These are phyloP conservation scores for Xylaria castorea DNA, from an alignment of 495 filamentous ascomycete species.

Conservation along the genomic window DNA sequence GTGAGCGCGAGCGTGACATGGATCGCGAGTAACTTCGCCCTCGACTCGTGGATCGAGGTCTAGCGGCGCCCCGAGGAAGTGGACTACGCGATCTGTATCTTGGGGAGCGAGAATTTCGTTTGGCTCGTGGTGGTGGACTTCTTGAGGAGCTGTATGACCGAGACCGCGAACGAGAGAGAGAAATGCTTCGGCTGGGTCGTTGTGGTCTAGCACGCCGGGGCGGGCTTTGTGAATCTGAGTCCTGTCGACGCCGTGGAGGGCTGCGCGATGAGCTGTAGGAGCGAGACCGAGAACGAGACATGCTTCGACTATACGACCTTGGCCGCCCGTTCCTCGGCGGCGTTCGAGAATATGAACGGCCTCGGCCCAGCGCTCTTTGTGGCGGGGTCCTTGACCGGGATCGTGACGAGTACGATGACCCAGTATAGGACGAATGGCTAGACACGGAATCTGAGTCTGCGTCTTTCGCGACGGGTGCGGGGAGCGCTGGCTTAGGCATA, in stretches of 20 bases:
- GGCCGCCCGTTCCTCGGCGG: conserved; percentile 44
- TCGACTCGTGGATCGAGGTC: conserved; percentile 34
- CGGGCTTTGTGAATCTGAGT: conserved; percentile 25
- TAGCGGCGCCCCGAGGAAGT: conserved; percentile 29
- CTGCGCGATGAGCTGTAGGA: conserved; percentile 35
- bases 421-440: conserved; percentile 69
- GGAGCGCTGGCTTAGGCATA: conserved; percentile 75
- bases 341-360: conserved; percentile 50
- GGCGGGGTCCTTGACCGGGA: conserved; percentile 50
- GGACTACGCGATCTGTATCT: conserved; percentile 28
- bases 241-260: conserved; percentile 24
- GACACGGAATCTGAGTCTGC: conserved; percentile 69
- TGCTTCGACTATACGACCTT: conserved; percentile 50
- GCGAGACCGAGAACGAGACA: conserved; percentile 47
- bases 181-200: conserved; percentile 24
- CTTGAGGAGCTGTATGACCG: conserved; percentile 23
- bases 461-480: conserved; percentile 65
- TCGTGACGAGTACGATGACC: conserved; percentile 61
- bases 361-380: conserved; percentile 38
- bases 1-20: conserved; percentile 22
- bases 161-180: conserved; percentile 32
- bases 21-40: conserved; percentile 31
- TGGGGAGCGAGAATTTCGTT: conserved; percentile 24
- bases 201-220: conserved; percentile 19
- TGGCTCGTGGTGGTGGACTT: conserved; percentile 32